Base-by-base conservation (phyloP, 495 filamentous ascomycete genomes). In the Evernia prunastri region DNA sequence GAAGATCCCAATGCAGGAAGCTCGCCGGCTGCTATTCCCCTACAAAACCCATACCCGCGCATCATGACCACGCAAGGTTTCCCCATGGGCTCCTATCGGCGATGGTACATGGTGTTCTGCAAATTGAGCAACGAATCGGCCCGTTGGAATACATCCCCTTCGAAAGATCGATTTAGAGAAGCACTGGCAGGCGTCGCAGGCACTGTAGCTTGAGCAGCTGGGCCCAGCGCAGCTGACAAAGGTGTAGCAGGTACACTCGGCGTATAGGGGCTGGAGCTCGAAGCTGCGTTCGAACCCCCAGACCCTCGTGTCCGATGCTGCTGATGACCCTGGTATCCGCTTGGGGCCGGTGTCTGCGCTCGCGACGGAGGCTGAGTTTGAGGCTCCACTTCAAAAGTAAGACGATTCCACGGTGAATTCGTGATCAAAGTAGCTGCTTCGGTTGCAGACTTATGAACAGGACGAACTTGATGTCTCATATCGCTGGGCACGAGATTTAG, bases 121-220 rank as follows among this genome's bases (percentile, higher is more conserved):
- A 84, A 86, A 8, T 82, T 83, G 47, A 90, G 80, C 43, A 90
- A 74, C 17, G 85, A 79, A 63, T 93, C 89, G 0, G 89, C 87
- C 36, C 89, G 79, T 70, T 91, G 86, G 72, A 89, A 91, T 6
- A 90, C 85, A 63, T 88, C 85, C 7, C 87, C 86, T 33, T 77
- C 79, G 66, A 90, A 89, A 58, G 85, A 85, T 35, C 80, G 79
- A 64, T 84, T 81, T 53, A 80, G 76, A 71, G 87, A 89, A 6
- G 81, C 85, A 73, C 83, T 89, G 60, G 84, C 85, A 36, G 89
- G 88, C 0, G 88, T 91, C 36, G 78, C 79, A 70, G 87, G 89
- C 4, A 81, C 84, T 1, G 92, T 96, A 3, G 92, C 91, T 72
- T 94, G 90, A 20, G 90, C 90, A 43, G 92, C 92, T 11, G 91